Conservation (phyloP, 2,329 filamentous ascomycete species). For the Neofusicoccum cordaticola region DNA sequence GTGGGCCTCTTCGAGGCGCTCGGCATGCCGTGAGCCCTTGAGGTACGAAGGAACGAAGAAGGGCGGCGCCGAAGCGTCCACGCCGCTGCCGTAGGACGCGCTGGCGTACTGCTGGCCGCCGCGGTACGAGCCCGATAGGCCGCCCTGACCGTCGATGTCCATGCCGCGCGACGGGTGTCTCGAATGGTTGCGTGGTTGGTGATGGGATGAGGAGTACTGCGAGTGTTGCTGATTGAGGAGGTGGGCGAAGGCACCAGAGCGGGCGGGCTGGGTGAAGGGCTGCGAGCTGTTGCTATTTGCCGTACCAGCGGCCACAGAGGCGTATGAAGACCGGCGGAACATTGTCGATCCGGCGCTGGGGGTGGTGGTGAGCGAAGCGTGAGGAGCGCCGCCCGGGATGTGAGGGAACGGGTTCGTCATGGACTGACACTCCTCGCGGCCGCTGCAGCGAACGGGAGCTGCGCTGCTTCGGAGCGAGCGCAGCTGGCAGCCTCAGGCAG, state of each 20-base stretch:
- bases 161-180: conserved; percentile 38
- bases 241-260: conserved; percentile 52
- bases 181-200: conserved; percentile 24
- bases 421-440: conserved; percentile 11
- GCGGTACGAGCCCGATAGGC: conserved; percentile 4
- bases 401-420: conserved; percentile 15
- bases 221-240: conserved; percentile 48
- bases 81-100: conserved; percentile 24
- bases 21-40: conserved; percentile 71
- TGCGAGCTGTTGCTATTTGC: conserved; percentile 33
- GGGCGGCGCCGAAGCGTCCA: conserved; percentile 34
- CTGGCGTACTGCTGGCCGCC: conserved; percentile 20
- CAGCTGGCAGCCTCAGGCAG: neutral
- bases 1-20: conserved; percentile 69
- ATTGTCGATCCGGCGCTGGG: conserved; percentile 20
- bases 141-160: conserved; percentile 29
- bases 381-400: neutral
- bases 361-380: conserved; percentile 13
- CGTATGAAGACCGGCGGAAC: conserved; percentile 58
- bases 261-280: conserved; percentile 34
- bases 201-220: conserved; percentile 27
- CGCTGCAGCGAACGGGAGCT: conserved; percentile 10
- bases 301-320: conserved; percentile 58
- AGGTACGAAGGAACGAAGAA: conserved; percentile 89
- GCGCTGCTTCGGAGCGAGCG: neutral